A percentile compares a stretch with the other conserved stretches of the same genome.
These are phyloP conservation scores for Neurospora cerealis DNA, from an alignment of 495 filamentous ascomycete genomes.

Conservation along the genomic window DNA sequence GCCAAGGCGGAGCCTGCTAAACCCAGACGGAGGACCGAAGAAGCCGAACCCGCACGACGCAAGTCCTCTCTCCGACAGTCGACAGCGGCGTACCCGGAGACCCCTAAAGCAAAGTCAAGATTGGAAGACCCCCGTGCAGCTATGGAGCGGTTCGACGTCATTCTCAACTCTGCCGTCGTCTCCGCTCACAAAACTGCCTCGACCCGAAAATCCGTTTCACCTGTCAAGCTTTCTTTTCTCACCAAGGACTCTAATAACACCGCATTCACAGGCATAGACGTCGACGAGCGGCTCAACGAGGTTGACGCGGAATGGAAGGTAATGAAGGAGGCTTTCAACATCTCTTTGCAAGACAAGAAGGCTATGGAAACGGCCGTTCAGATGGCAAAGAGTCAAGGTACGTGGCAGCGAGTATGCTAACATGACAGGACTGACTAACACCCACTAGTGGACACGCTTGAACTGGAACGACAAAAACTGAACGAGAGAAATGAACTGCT, in stretches of 20 bases:
- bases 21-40: not conserved
- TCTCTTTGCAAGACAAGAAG: constrained; percentile 49
- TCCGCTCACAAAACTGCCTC: constrained; percentile 6
- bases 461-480: constrained; percentile 48
- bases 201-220: constrained; percentile 24
- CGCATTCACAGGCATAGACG: constrained; percentile 59
- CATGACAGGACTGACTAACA: not conserved
- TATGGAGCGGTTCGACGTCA: constrained; percentile 8
- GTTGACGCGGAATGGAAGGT: constrained; percentile 53
- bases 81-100: not conserved
- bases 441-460: constrained; percentile 54
- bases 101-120: constrained; percentile 9
- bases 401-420: constrained; percentile 13
- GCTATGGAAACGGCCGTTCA: constrained; percentile 58
- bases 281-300: constrained; percentile 51
- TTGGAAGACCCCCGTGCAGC: constrained; percentile 1
- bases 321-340: constrained; percentile 52
- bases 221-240: constrained; percentile 40
- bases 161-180: constrained; percentile 7
- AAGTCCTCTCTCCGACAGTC: not conserved
- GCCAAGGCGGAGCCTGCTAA: constrained; percentile 3
- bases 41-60: constrained; percentile 4
- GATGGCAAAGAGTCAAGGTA: constrained; percentile 65
- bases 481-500: constrained; percentile 45
- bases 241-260: constrained; percentile 59